Percentiles rank a stretch among this genome's conserved stretches.
Conservation (phyloP, 2,329 filamentous ascomycete species). For the Monosporascus sp. region DNA sequence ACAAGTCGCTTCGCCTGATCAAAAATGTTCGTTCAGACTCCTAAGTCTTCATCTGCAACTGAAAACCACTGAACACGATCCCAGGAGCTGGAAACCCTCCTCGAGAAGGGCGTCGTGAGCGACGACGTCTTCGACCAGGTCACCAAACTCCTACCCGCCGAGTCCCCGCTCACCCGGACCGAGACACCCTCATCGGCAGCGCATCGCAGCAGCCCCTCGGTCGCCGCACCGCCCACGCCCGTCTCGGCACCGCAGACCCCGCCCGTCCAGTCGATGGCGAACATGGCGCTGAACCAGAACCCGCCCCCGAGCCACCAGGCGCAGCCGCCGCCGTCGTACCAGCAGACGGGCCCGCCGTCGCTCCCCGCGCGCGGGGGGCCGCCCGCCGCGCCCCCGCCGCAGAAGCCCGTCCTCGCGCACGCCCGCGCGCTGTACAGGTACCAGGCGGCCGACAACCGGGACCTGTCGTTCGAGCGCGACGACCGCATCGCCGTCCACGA, state of each 20-base stretch:
- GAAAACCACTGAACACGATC: constrained; percentile 2
- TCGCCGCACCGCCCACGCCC: constrained; percentile 3
- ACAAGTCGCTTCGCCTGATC: constrained; percentile 81
- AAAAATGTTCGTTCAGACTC: constrained; percentile 62
- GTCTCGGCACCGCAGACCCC: constrained; percentile 11
- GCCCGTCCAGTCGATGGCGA: constrained; percentile 34
- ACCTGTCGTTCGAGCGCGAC: constrained; percentile 74
- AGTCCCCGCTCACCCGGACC: constrained; percentile 54
- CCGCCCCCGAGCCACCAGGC: constrained; percentile 17
- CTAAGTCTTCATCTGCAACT: constrained; percentile 2
- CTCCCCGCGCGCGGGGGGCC: constrained; percentile 31
- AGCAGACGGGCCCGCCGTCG: constrained; percentile 37
- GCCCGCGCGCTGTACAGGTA: constrained; percentile 84
- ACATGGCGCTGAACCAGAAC: constrained; percentile 32
- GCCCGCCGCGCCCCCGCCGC: constrained; percentile 35
- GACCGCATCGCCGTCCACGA: constrained; percentile 78
- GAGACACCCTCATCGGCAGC: constrained; percentile 33
- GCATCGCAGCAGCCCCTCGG: constrained; percentile 25
- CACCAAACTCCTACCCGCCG: constrained; percentile 66
- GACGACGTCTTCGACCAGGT: constrained; percentile 72
- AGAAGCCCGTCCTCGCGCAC: constrained; percentile 60
- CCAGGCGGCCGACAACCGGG: constrained; percentile 70
- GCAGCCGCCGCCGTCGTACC: constrained; percentile 48
- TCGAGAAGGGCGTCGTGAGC: constrained; percentile 75
- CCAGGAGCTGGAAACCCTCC: constrained; percentile 86